Evolutionary conservation across 305 asterid species (phyloP), one percentile per base, ranked within the genome.

Genomic region (Rubia tinctorum): DNA sequence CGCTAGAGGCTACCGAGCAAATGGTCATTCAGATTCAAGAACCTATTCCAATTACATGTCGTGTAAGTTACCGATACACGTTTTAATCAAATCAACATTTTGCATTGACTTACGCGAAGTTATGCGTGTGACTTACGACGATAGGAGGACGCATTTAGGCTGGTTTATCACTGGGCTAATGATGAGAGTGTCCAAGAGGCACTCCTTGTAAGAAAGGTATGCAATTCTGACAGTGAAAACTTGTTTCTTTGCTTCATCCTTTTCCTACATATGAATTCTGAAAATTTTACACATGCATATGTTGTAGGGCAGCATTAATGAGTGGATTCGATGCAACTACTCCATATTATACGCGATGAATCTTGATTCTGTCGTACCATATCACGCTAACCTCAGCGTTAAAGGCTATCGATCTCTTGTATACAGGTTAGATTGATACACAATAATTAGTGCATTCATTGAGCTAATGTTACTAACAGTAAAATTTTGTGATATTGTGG

Each of bases 121-220:
- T 34, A 7, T 51, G 2, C 5, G 6, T 74, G 25, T 17, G 61
- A 11, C 3, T 65, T 39, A 17, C 65, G n/a, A 20, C 53, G 51
- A 34, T 44, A 80, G 83, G 40, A 5, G 7, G 80, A 80, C 5
- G 73, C 75, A 5, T 51, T 53, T 11, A 8, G 66, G 70, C 80
- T 76, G 17, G 66, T 49, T 55, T 74, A 62, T 69, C 37, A 68
- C 13, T 76, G 80, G 80, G 80, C 83, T 20, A 80, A 80, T 17
- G 75, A 80, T 18, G 63, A 80, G 39, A 65, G 34, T 13, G 76
- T 66, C 1, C 78, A 53, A 68, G 56, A 69, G 40, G 80, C 83
- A 22, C 77, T 80, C 43, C 83, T 73, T 68, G 51, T 76, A 27
- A 72, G 76, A 5, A 73, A 80, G 80, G 83, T 80, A 55, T 51